Conservation (phyloP, 192 early-diverging fungal species). For the Haplosporangium gracile region DNA sequence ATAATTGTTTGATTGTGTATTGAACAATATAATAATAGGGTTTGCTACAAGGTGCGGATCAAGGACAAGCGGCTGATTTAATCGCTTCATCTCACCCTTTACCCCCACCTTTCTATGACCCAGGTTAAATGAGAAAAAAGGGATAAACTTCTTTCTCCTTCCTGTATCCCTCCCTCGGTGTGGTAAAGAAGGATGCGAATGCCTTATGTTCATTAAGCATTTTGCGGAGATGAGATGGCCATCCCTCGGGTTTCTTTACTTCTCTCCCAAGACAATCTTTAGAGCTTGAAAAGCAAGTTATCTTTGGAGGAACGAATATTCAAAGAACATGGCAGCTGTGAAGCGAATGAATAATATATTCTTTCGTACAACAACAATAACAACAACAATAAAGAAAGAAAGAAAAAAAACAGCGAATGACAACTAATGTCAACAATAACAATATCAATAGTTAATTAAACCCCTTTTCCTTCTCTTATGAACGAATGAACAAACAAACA, state of each 20-base stretch:
- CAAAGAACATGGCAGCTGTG: too few species aligned
- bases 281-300: too few species aligned
- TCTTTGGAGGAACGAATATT: too few species aligned
- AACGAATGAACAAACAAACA: too few species aligned
- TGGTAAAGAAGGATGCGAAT: not conserved
- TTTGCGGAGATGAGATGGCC: not conserved
- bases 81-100: not conserved
- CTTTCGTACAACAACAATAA: not conserved
- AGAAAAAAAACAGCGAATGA: not conserved
- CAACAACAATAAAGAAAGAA: not conserved
- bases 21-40: too few species aligned
- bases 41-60: not conserved
- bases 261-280: not conserved
- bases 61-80: not conserved
- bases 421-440: not conserved
- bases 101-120: not conserved
- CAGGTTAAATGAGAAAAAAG: not conserved
- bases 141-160: not conserved
- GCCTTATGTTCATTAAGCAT: conserved; percentile 8
- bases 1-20: not conserved
- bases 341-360: not conserved
- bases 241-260: not conserved
- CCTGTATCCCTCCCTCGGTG: not conserved
- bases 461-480: not conserved
- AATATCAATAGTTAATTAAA: not conserved